Conservation (phyloP, 2,329 filamentous ascomycete species). For the Blastomyces parvus region DNA sequence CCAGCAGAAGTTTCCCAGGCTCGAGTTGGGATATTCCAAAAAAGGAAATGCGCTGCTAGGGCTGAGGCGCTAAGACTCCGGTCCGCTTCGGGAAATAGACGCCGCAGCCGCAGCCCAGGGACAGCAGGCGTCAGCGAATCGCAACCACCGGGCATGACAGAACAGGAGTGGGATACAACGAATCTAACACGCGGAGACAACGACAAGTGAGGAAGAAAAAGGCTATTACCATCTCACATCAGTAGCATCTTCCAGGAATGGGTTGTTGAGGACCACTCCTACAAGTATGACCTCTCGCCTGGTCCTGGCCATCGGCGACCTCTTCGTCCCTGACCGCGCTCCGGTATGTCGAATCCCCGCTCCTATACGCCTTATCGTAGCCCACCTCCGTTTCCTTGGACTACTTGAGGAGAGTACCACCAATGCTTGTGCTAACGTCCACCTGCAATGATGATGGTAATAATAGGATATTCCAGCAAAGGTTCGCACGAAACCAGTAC, state of each 20-base stretch:
- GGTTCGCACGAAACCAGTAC: constrained; percentile 41
- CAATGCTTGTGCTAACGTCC: constrained; percentile 12
- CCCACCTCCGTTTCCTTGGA: not conserved
- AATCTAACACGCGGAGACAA: not conserved
- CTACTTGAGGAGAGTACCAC: not conserved
- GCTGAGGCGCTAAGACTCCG: not conserved
- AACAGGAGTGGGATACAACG: not conserved
- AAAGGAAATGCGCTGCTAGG: not conserved
- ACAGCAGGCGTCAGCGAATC: not conserved
- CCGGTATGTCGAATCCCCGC: constrained; percentile 46
- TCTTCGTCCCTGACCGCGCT: constrained; percentile 87
- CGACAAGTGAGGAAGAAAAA: not conserved
- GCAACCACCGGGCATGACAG: not conserved
- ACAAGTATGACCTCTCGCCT: constrained; percentile 66
- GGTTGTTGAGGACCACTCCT: constrained; percentile 1
- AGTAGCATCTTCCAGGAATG: constrained; percentile 1
- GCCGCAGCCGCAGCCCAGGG: not conserved
- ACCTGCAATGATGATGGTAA: no score
- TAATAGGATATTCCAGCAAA: constrained; percentile 70
- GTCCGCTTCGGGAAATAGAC: not conserved
- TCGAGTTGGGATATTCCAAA: not conserved
- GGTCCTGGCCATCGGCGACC: constrained; percentile 83
- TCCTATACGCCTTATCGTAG: constrained; percentile 11
- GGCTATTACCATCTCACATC: not conserved
- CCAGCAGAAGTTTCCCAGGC: not conserved